Base-by-base conservation (phyloP, 2,329 filamentous ascomycete species). In the Stylonectria norvegica region DNA sequence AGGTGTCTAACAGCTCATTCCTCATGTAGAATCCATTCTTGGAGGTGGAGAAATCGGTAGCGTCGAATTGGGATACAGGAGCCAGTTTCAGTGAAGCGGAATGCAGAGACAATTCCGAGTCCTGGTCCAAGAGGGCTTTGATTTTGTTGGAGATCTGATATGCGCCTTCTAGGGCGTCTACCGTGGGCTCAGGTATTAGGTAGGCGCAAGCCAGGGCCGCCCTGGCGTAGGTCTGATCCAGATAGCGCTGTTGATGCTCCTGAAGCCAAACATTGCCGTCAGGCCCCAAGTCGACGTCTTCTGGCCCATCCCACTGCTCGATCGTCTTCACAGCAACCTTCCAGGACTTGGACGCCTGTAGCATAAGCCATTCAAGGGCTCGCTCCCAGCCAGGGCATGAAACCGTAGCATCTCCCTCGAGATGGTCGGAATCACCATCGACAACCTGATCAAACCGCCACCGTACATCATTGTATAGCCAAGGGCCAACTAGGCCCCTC, bases 271-370 rank as follows among this genome's bases (percentile, higher is more conserved):
- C 62, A 3, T 68, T 69, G 6, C 74, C 72, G 49, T 74, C 78
- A 10, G 75, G 77, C 4, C 81, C 83, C 4, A 88, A 60, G 49
- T 89, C 83, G 33, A 84, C 72, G 55, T 90, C 86, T 5, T 69
- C 69, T 1, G 85, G 84, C 0, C 86, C 86, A 52, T 83, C 79
- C 86, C 86, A 91, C 48, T 85, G 76, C 45, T 81, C 75, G 22
- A 89, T 68, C 6, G 76, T 80, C 34, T 72, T 71, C 20, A 81
- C 70, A n/a, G 79, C 76, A n/a, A 81, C 67, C 18, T 62, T 67
- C 73, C 87, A 85, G 12, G 79, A 75, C 15, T 68, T 69, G 4
- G 70, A 68, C 1, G 85, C 80, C 45, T 80, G 77, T 3, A 66
- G 57, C 11, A 76, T 69, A 27, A 91, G 70, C 85, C 85, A 90